phyloP scores from a whole-genome alignment of 164 flowering plant genomes.

The Platanus orientalis region DNA sequence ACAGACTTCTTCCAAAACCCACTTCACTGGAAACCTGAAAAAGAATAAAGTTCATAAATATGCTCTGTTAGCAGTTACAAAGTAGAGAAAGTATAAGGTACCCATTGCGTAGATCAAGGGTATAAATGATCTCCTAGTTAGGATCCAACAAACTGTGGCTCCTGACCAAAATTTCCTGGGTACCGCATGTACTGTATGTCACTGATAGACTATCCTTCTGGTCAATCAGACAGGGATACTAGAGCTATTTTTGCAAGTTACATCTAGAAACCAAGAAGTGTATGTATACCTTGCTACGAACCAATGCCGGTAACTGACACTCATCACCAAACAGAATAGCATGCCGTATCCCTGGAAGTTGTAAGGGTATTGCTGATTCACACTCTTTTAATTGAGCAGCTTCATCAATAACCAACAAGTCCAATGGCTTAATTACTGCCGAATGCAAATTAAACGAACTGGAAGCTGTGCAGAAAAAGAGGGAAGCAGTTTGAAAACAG shows the following conservation, averaged over 20 bases:
- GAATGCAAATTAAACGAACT: slow-evolving; percentile 22
- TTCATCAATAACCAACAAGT: slow-evolving; percentile 46
- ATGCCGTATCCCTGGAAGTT: slow-evolving; percentile 32
- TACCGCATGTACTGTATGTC: too few relatives aligned
- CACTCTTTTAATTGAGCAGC: slow-evolving; percentile 59
- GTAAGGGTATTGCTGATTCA: slow-evolving; percentile 50
- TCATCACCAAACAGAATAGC: slow-evolving; percentile 54
- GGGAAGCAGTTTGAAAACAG: slow-evolving; percentile 24
- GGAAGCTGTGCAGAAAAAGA: slow-evolving; percentile 51
- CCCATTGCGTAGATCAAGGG: too few relatives aligned
- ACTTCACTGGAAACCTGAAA: slow-evolving; percentile 35
- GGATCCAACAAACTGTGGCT: too few relatives aligned
- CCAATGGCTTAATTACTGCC: slow-evolving; percentile 12
- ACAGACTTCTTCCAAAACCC: slow-evolving; percentile 52
- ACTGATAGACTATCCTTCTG: too few relatives aligned
- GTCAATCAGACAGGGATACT: too few relatives aligned
- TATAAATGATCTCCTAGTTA: too few relatives aligned
- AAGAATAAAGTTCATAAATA: background rate
- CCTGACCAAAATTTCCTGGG: too few relatives aligned
- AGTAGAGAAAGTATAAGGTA: too few relatives aligned
- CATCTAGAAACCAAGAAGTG: too few relatives aligned
- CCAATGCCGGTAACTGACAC: slow-evolving; percentile 48
- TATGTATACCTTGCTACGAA: slow-evolving; percentile 39
- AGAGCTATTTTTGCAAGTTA: too few relatives aligned
- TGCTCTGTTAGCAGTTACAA: too few relatives aligned